Evolutionary conservation across 352 stramenopile species (phyloP).

Genomic region (Nothophytophthora sp.): DNA sequence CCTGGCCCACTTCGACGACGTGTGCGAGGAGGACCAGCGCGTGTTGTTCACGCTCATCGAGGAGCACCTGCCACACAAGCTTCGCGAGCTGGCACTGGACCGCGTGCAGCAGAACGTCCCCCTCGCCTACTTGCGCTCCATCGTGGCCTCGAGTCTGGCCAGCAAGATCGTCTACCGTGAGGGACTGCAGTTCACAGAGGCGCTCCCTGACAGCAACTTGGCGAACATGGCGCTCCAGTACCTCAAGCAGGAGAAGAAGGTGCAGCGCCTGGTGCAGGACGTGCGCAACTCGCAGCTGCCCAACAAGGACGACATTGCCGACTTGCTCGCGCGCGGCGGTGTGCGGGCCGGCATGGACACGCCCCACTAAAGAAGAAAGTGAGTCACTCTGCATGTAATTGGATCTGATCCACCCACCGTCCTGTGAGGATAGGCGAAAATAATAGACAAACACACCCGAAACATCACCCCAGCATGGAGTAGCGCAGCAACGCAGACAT

Average conservation of each 20-base stretch:
- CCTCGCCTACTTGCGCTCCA: conserved; percentile 96
- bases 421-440: too few relatives aligned
- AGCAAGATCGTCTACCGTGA: conserved; percentile 99
- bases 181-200: conserved; percentile 95
- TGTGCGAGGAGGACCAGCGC: conserved; percentile 82
- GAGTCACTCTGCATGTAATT: too few relatives aligned
- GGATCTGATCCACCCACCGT: too few relatives aligned
- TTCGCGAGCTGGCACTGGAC: conserved; percentile 94
- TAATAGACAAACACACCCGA: too few relatives aligned
- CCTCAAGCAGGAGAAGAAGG: conserved; percentile 95
- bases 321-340: conserved; percentile 72
- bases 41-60: conserved; percentile 86
- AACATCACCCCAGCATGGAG: too few relatives aligned
- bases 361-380: conserved; percentile 22
- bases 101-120: conserved; percentile 93
- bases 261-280: conserved; percentile 83
- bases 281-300: conserved; percentile 49
- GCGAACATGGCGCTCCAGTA: conserved; percentile 93
- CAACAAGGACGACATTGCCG: conserved; percentile 70
- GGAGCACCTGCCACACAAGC: conserved; percentile 93
- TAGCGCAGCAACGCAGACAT: too few relatives aligned
- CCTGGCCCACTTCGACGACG: conserved; percentile 90
- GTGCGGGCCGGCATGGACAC: conserved; percentile 75
- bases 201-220: conserved; percentile 91
- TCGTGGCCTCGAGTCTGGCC: conserved; percentile 95